Conservation (phyloP, 768 basidiomycete species). For the Pholiota molesta region DNA sequence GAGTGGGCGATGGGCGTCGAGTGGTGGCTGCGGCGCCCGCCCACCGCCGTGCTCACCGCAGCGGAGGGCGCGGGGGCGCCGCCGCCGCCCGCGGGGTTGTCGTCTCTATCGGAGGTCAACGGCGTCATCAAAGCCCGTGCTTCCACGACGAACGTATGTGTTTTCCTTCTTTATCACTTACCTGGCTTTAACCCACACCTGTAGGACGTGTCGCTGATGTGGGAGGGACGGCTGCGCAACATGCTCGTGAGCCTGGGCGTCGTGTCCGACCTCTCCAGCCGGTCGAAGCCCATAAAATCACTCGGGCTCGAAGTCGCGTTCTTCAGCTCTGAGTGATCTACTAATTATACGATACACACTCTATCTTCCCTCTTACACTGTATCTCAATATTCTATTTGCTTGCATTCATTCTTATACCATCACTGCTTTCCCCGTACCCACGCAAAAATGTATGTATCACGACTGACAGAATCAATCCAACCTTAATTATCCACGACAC, state of each 20-base stretch:
- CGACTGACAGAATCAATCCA: too few relatives aligned
- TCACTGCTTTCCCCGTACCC: too few relatives aligned
- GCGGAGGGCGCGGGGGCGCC: neutral
- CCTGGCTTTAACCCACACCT: neutral
- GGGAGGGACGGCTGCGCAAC: constrained; percentile 91
- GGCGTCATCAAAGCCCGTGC: constrained; percentile 91
- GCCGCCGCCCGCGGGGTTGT: neutral
- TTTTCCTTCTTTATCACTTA: constrained; percentile 27
- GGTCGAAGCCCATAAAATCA: constrained; percentile 85
- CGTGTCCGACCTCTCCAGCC: constrained; percentile 85
- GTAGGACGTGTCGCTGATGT: constrained; percentile 88
- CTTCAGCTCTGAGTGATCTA: constrained; percentile 64
- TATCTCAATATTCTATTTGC: too few relatives aligned
- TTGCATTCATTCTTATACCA: too few relatives aligned
- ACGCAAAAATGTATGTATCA: too few relatives aligned
- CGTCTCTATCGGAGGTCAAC: constrained; percentile 42
- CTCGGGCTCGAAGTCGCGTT: constrained; percentile 94
- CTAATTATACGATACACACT: too few relatives aligned
- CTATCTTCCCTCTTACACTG: too few relatives aligned
- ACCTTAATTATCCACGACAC: too few relatives aligned
- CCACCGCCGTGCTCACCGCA: constrained; percentile 32
- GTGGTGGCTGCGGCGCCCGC: constrained; percentile 85
- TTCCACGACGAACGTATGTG: constrained; percentile 80
- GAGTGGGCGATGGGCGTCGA: constrained; percentile 96
- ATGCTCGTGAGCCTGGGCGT: constrained; percentile 90